Conservation (phyloP, 2,329 filamentous ascomycete species). For the Cercospora sesami region DNA sequence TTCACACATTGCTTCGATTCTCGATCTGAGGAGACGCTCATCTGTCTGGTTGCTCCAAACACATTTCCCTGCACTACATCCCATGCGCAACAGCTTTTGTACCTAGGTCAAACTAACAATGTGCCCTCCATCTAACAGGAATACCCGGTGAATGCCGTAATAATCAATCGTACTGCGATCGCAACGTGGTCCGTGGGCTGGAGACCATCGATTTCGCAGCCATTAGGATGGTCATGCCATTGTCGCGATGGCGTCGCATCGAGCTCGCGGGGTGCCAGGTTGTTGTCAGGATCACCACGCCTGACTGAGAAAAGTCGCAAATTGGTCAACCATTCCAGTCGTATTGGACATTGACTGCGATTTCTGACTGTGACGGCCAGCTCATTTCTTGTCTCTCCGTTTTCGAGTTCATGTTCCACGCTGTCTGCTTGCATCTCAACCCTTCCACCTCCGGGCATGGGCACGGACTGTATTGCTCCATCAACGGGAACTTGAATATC, state of each 20-base stretch:
- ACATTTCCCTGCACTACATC: not conserved
- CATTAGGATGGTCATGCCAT: not conserved
- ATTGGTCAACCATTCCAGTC: not conserved
- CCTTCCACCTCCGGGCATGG: not conserved
- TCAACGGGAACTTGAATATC: not conserved
- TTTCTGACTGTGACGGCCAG: not conserved
- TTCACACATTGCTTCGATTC: not conserved
- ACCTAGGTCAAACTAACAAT: not conserved
- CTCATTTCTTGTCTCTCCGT: not conserved
- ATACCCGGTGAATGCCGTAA: not conserved
- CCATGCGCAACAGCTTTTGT: not conserved
- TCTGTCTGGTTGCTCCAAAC: not conserved
- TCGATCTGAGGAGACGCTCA: not conserved
- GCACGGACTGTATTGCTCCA: not conserved
- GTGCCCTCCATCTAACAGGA: not conserved
- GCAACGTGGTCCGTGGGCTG: not conserved
- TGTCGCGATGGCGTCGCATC: not conserved
- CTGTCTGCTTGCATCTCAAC: not conserved
- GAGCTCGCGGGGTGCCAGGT: not conserved
- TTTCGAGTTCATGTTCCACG: not conserved
- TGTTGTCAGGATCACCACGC: not conserved
- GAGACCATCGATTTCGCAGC: not conserved
- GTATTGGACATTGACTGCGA: not conserved
- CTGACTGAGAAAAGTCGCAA: not conserved
- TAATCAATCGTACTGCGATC: not conserved